Percentiles rank a stretch among this genome's conserved stretches.
These are phyloP conservation scores for Phytophthora chlamydospora DNA, from an alignment of 352 stramenopile species.

Conservation along the genomic window DNA sequence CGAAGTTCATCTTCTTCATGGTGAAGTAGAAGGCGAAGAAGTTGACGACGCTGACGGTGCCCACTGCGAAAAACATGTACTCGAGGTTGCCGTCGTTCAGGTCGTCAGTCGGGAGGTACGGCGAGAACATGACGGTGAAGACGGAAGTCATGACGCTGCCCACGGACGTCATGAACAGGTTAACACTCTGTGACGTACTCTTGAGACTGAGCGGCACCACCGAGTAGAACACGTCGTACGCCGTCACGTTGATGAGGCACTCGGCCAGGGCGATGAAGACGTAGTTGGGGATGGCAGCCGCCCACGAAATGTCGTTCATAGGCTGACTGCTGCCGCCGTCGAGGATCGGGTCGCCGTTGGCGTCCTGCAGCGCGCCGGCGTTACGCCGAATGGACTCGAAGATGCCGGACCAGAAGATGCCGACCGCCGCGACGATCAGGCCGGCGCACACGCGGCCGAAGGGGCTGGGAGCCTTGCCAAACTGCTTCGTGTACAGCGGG, in stretches of 20 bases:
- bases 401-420: constrained; percentile 43
- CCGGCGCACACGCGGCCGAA: constrained; percentile 38
- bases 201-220: constrained; percentile 59
- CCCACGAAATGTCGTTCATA: constrained; percentile 68
- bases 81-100: constrained; percentile 70
- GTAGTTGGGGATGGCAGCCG: constrained; percentile 55
- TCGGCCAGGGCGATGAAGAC: constrained; percentile 60
- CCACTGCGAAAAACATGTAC: constrained; percentile 76
- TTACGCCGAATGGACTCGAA: constrained; percentile 62
- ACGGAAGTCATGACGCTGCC: constrained; percentile 62
- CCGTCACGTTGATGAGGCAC: constrained; percentile 68
- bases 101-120: constrained; percentile 54
- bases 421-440: constrained; percentile 30
- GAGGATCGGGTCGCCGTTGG: constrained; percentile 37
- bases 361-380: constrained; percentile 38
- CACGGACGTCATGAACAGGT: constrained; percentile 66
- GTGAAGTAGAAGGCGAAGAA: constrained; percentile 51
- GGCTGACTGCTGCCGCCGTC: constrained; percentile 46
- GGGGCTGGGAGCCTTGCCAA: constrained; percentile 30
- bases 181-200: constrained; percentile 61
- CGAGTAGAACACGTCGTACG: constrained; percentile 68
- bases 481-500: constrained; percentile 37
- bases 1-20: constrained; percentile 71
- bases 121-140: constrained; percentile 73
- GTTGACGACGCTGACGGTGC: constrained; percentile 55